Evolutionary conservation across 164 flowering plant species (phyloP).

Genomic region (Vitis rotundifolia): DNA sequence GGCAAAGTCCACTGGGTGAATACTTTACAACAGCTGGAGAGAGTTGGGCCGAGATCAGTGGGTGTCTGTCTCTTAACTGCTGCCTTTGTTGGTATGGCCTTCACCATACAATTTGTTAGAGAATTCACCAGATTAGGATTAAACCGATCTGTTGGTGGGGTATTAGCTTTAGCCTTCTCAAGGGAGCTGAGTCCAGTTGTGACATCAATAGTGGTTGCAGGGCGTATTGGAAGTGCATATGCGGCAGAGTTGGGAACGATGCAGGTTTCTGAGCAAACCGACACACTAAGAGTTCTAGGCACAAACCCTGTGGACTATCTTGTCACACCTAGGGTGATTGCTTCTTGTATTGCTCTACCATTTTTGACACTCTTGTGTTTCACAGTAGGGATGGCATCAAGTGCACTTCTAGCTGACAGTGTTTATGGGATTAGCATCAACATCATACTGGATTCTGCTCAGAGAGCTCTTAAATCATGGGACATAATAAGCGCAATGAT

Average conservation of each 20-base stretch:
- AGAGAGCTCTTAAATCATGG: constrained; percentile 79
- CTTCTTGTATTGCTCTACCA: constrained; percentile 77
- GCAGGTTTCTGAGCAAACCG: constrained; percentile 98
- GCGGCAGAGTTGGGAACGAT: constrained; percentile 95
- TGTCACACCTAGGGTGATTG: constrained; percentile 84
- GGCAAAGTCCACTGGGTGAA: constrained; percentile 83
- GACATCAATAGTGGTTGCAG: constrained; percentile 84
- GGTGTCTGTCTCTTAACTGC: constrained; percentile 88
- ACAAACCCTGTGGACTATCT: constrained; percentile 88
- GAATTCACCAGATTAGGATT: constrained; percentile 89
- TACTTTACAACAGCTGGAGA: constrained; percentile 86
- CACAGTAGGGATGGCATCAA: constrained; percentile 80
- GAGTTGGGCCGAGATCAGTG: constrained; percentile 86
- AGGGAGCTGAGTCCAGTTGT: constrained; percentile 92
- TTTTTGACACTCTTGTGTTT: constrained; percentile 80
- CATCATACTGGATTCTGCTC: constrained; percentile 85
- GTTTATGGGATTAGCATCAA: constrained; percentile 85
- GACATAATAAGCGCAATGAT: constrained; percentile 90
- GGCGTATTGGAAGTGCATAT: constrained; percentile 90
- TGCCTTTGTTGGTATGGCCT: constrained; percentile 96
- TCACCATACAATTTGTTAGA: constrained; percentile 88
- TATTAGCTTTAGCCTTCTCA: constrained; percentile 83
- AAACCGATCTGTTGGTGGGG: constrained; percentile 81
- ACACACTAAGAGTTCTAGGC: constrained; percentile 82
- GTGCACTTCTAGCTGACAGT: constrained; percentile 76